Percentiles rank a stretch among this genome's conserved stretches.
These are phyloP conservation scores for Pulveroboletus frians DNA, from an alignment of 768 basidiomycete genomes.

Conservation along the genomic window DNA sequence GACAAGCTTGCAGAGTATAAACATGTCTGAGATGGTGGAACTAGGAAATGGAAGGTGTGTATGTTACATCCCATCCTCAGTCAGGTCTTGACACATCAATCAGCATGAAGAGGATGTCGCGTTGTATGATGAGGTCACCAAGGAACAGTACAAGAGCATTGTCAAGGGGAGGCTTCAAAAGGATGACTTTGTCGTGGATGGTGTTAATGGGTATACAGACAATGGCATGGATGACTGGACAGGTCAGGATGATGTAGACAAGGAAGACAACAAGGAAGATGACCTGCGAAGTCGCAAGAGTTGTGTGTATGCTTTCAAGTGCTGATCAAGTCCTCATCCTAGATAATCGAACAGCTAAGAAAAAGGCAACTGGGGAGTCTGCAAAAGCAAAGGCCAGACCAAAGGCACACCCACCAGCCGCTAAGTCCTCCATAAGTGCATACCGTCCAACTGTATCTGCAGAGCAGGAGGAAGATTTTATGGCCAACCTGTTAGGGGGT, in stretches of 20 bases:
- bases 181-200: slow-evolving; percentile 96
- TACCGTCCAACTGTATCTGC: slow-evolving; percentile 75
- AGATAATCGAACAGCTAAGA: slow-evolving; percentile 24
- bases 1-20: slow-evolving; percentile 58
- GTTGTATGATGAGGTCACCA: slow-evolving; percentile 86
- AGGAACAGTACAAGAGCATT: slow-evolving; percentile 82
- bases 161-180: slow-evolving; percentile 75
- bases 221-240: slow-evolving; percentile 97
- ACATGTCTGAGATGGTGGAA: slow-evolving; percentile 54
- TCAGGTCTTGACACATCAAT: slow-evolving; percentile 22
- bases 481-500: slow-evolving; percentile 72
- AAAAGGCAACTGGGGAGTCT: slow-evolving; percentile 15
- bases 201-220: slow-evolving; percentile 85
- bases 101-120: slow-evolving; percentile 52
- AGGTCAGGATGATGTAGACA: slow-evolving; percentile 49
- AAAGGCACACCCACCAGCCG: slow-evolving; percentile 46
- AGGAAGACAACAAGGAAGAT: slow-evolving; percentile 47
- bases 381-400: slow-evolving; percentile 36
- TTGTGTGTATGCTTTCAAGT: slow-evolving; percentile 26
- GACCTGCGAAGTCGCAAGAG: slow-evolving; percentile 35
- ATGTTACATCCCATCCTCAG: not conserved
- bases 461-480: slow-evolving; percentile 84
- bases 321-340: not conserved
- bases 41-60: slow-evolving; percentile 53
- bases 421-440: slow-evolving; percentile 63